Base-by-base conservation (phyloP, 768 basidiomycete genomes). In the Pulveroboletus sp. region DNA sequence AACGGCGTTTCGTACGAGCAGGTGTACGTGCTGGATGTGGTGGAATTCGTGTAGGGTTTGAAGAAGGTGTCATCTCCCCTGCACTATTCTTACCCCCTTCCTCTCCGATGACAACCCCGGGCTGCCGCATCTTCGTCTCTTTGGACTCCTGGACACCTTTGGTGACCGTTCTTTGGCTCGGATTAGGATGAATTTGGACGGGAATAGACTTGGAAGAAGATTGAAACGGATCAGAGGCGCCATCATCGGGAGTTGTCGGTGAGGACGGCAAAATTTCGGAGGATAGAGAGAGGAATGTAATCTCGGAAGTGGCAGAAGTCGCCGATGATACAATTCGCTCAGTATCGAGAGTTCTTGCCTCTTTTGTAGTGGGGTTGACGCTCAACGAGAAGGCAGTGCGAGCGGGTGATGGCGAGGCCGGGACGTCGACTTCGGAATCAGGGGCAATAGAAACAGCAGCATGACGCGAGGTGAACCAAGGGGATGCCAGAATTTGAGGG, bases 1-100 rank as follows among this genome's bases (percentile, higher is more conserved):
- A 96, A 21, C 95, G 87, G 5, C 95, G 85, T 66, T 99, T 99
- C 3, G 95, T 98, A 10, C 94, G 82, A 4, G 86, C 92, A 5
- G 95, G 95, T 0, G 95, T 99, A 10, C 94, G 88, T 21, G 83
- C 72, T 5, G 91, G 83, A 56, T 80, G 72, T 27, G 85, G 83
- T 26, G 89, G 79, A 13, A 74, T 60, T 46, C 54, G 61, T 15
- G 54, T 27, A 15, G 56, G 42, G 35, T 54, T 58, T 11, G 61
- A 49, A n/a, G 54, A 55, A 31, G 58, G 53, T 4, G 26, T 40
- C 42, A 32, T 45, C 17, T 50, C 52, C 14, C 46, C 49, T 1
- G 6, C 10, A 15, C 32, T 30, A 27, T 51, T 49, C 45, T 43
- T 55, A 8, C 14, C 39, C 21, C 41, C 44, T 36, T 78, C 76